Evolutionary conservation across 306 rosid genomes (phyloP), one percentile per base, ranked within the genome.

Genomic region (Dryas alaskensis): DNA sequence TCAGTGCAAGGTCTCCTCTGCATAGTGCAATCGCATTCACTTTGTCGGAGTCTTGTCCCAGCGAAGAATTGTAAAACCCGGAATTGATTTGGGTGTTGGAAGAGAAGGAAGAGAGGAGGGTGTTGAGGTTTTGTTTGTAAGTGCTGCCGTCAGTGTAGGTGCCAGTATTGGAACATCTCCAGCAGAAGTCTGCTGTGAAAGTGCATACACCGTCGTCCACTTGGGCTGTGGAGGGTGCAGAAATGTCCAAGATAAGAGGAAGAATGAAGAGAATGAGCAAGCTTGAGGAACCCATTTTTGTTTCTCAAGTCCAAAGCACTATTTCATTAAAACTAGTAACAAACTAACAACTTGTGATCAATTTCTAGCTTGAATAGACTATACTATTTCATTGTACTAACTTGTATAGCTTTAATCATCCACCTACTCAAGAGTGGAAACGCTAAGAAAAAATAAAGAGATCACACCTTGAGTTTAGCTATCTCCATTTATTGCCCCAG

Each of bases 11-110:
- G 13, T 70, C 76, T 27, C 76, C 81, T 78, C 81, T 62, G 54
- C 81, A 78, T 5, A 78, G 43, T 11, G 76, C 76, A n/a, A 78
- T 78, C 5, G 66, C 76, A 4, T 54, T 14, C 14, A 78, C 72
- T 55, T 11, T 70, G 76, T 63, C 10, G n/a, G 64, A 4, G 45
- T 22, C 67, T 39, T 61, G 40, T 25, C 75, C 80, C 0, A 10
- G 0, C 6, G 70, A 60, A 14, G 54, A 60, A 50, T 42, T 69
- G 54, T 39, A 61, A 10, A 77, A 77, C 8, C 80, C 80, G 2
- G 2, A 68, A 25, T 12, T 6, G 37, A 14, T 48, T 13, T 5
- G 10, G n/a, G 49, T 47, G 16, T 48, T 60, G 0, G 44, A 10
- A 17, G 78, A 11, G 64, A 52, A 39, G n/a, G 52, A 74, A 7